phyloP scores from a whole-genome alignment of 2,329 filamentous ascomycete species.

The Colletotrichum plurivorum region DNA sequence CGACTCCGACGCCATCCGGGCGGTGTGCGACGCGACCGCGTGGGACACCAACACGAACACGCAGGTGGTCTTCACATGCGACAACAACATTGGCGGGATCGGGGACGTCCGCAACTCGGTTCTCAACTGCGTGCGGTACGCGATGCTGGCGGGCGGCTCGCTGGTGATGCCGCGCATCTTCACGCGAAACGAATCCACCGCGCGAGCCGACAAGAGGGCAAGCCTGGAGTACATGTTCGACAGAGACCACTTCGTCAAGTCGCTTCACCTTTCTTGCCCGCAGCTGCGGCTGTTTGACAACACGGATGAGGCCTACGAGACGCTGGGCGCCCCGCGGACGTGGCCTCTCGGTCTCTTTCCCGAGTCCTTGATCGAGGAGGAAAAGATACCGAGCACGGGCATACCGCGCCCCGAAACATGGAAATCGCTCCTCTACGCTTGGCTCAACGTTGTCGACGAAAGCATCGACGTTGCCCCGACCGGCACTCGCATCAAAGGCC shows the following conservation, averaged over 20 bases:
- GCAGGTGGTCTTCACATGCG: constrained; percentile 54
- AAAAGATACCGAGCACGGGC: constrained; percentile 44
- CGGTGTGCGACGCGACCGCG: constrained; percentile 42
- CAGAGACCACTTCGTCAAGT: constrained; percentile 44
- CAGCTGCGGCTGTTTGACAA: constrained; percentile 47
- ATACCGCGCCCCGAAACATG: constrained; percentile 45
- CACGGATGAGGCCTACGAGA: constrained; percentile 43
- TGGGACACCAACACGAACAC: constrained; percentile 42
- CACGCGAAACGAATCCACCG: constrained; percentile 48
- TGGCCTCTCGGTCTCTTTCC: constrained; percentile 47
- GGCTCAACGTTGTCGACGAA: constrained; percentile 43
- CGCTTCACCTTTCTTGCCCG: constrained; percentile 45
- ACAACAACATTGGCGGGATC: constrained; percentile 54
- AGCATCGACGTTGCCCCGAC: constrained; percentile 36
- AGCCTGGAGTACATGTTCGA: constrained; percentile 49
- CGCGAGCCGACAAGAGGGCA: constrained; percentile 44
- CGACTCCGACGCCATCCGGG: constrained; percentile 43
- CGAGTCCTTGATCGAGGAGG: constrained; percentile 46
- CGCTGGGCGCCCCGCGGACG: constrained; percentile 32
- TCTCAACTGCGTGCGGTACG: constrained; percentile 56
- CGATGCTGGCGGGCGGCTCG: constrained; percentile 53
- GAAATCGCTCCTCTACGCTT: constrained; percentile 46
- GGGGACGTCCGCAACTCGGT: constrained; percentile 57
- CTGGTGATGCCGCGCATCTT: constrained; percentile 54
- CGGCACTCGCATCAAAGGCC: constrained; percentile 29